These are phyloP conservation scores for Erodium trifolium DNA, from an alignment of 441 rosid genomes.

Conservation along the genomic window DNA sequence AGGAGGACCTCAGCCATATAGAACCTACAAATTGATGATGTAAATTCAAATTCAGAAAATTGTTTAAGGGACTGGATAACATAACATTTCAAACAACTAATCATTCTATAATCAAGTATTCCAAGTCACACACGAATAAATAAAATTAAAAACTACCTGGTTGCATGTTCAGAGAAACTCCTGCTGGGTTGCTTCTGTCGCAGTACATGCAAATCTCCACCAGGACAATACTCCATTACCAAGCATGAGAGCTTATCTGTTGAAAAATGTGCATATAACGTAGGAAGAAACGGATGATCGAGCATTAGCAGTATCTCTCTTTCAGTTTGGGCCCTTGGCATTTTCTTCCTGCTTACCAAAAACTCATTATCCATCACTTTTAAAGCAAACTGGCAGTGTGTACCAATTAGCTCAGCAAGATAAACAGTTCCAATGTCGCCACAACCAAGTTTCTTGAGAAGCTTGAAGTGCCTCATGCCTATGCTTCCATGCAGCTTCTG, in stretches of 20 bases:
- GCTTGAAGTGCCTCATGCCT: conserved; percentile 56
- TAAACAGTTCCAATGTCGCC: conserved; percentile 74
- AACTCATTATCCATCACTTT: conserved; percentile 75
- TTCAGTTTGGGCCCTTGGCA: conserved; percentile 66
- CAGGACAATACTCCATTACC: conserved; percentile 39
- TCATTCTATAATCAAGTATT: not conserved
- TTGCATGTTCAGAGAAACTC: conserved; percentile 64
- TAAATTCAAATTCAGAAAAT: conserved; percentile 14
- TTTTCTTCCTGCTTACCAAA: conserved; percentile 57
- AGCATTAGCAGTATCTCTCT: conserved; percentile 71
- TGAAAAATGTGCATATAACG: conserved; percentile 53
- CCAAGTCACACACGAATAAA: not conserved
- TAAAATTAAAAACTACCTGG: conserved; percentile 34
- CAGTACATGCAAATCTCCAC: conserved; percentile 53
- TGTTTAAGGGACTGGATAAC: not conserved
- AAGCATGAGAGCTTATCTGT: conserved; percentile 63
- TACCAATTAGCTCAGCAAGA: conserved; percentile 60
- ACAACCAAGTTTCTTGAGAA: conserved; percentile 61
- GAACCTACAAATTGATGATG: conserved; percentile 37
- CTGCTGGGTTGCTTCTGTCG: conserved; percentile 59
- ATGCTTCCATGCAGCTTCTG: conserved; percentile 54
- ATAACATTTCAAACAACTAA: not conserved
- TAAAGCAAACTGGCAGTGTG: conserved; percentile 54
- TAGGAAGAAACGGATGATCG: conserved; percentile 84
- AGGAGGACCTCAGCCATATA: conserved; percentile 73